Conservation (phyloP, 305 asterid species). For the Solanum hybrid region DNA sequence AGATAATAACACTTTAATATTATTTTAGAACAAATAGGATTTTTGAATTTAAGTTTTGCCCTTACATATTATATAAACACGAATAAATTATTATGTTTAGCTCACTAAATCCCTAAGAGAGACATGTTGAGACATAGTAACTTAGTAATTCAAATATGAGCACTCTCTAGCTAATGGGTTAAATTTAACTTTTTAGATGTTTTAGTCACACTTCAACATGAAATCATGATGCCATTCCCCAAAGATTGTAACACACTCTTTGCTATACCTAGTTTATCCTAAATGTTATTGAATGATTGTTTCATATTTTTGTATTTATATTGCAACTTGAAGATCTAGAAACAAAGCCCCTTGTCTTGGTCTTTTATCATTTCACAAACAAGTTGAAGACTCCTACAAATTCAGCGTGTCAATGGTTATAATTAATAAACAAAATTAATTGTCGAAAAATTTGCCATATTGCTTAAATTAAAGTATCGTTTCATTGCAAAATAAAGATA, state of each 20-base stretch:
- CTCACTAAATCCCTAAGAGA: neutral
- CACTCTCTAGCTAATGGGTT: neutral
- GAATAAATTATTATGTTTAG: too few relatives aligned
- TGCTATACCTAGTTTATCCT: neutral
- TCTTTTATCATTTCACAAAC: neutral
- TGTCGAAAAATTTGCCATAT: neutral
- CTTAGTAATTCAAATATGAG: neutral
- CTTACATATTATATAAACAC: too few relatives aligned
- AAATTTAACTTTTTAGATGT: neutral
- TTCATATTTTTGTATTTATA: neutral
- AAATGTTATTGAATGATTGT: neutral
- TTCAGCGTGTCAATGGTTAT: neutral
- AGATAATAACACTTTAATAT: neutral
- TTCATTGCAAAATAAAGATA: neutral
- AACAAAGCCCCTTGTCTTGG: neutral
- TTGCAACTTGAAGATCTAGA: neutral
- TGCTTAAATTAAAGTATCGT: neutral
- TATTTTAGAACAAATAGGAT: neutral
- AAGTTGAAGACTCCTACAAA: neutral
- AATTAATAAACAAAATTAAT: neutral
- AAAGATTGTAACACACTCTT: neutral
- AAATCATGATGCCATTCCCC: neutral
- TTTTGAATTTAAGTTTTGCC: neutral
- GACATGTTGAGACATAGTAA: neutral
- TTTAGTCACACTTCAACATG: neutral